Base-by-base conservation (phyloP, 495 filamentous ascomycete species). In the Xylaria bambusicola region DNA sequence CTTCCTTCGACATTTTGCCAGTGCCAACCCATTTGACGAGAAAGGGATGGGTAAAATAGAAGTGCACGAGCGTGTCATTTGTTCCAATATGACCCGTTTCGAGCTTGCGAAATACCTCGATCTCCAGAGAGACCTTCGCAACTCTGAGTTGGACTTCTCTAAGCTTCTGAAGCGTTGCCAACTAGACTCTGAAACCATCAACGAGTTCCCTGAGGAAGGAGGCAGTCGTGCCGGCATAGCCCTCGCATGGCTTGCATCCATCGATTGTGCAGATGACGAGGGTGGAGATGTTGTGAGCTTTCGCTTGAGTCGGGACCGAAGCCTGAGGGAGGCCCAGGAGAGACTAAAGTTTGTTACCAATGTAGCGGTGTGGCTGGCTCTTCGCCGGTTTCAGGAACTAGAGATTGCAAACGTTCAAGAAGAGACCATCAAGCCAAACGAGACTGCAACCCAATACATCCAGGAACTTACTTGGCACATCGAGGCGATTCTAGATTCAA, bases 361-460 rank as follows among this genome's bases (percentile, higher is more conserved):
- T 17, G 58, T 70, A 26, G 71, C 72, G 4, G 60, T 72, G 12
- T 77, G 75, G 75, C 61, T 80, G 6, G 66, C 66, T 26, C 52
- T 58, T 45, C 62, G 66, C 10, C 35, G 77, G 9, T 56, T 62
- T 0, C 6, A 23, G 0, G 64, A 73, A 3, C 27, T 62, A 2
- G 21, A 33, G 6, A 54, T n/a, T n/a, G n/a, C n/a, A n/a, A n/a
- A n/a, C n/a, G n/a, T n/a, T n/a, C n/a, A n/a, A n/a, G n/a, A n/a
- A n/a, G n/a, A n/a, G n/a, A n/a, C n/a, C n/a, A n/a, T 48, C 6
- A 63, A 56, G 9, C 26, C 24, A 3, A 36, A 44, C 1, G 54
- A 64, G 0, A 73, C 76, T 52, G 77, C 72, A 56, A 70, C 59
- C 23, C 17, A 41, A 5, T 63, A 64, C 24, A 65, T 66, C 21